Percentiles rank a stretch among this genome's conserved stretches.
These are phyloP conservation scores for Kodamaea kakaduensis DNA, from an alignment of 805 yeast genomes.

Conservation along the genomic window DNA sequence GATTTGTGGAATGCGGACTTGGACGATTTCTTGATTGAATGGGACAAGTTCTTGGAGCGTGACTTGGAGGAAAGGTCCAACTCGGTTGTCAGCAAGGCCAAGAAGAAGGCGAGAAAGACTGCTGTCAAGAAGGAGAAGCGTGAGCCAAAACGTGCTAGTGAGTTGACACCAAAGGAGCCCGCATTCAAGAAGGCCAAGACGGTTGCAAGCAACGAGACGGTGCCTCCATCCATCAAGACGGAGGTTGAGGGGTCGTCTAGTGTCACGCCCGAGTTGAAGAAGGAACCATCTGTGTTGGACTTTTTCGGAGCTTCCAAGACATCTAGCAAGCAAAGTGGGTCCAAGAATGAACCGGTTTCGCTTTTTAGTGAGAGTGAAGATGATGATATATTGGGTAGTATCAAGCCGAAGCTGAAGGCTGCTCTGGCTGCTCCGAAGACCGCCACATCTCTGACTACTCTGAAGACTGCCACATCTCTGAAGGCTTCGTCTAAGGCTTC, in stretches of 20 bases:
- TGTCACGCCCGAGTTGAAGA: slow-evolving; percentile 3
- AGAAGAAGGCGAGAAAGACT: slow-evolving; percentile 12
- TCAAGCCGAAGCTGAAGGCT: slow-evolving; percentile 6
- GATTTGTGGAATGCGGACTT: slow-evolving; percentile 87
- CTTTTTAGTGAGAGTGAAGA: slow-evolving; percentile 34
- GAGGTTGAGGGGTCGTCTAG: no score
- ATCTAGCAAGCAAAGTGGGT: background rate
- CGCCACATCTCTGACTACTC: background rate
- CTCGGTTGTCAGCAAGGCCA: slow-evolving; percentile 29
- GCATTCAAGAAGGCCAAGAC: background rate
- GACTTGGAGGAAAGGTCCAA: slow-evolving; percentile 60
- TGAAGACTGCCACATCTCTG: slow-evolving; percentile 1
- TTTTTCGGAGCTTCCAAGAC: slow-evolving; percentile 16
- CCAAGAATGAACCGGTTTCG: slow-evolving; percentile 12
- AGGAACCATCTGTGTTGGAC: slow-evolving; percentile 14
- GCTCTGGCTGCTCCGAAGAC: background rate
- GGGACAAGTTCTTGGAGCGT: slow-evolving; percentile 61
- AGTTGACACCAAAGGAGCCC: slow-evolving; percentile 2
- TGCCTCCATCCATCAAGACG: no score
- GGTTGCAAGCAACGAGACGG: no score
- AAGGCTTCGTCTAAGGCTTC: background rate
- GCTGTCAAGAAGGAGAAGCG: slow-evolving; percentile 9
- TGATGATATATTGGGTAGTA: slow-evolving; percentile 23
- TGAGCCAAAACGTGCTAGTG: background rate
- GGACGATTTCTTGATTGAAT: slow-evolving; percentile 63